Base-by-base conservation (phyloP, 768 basidiomycete genomes). In the Leccinum variicolor region DNA sequence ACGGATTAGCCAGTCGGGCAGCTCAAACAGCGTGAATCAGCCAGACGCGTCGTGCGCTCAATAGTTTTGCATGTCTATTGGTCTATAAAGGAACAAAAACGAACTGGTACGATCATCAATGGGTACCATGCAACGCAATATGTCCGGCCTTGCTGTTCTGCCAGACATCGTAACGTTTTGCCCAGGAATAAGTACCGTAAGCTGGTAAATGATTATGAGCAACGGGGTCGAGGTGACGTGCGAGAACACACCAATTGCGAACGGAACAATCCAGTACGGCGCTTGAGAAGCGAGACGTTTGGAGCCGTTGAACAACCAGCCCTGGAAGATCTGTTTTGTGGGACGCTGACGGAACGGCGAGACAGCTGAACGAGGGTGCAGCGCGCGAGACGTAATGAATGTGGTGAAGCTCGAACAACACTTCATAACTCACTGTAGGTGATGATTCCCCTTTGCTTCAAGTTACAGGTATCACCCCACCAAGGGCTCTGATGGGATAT, bases 231-330 rank as follows among this genome's bases (percentile, higher is more conserved):
- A 46, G 21, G 21, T 13, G 45, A 46, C 7, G 21, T 48, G 25
- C 17, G 17, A 26, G 17, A 33, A 82, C 90, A 68, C 52, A 95
- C 94, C 92, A 53, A 84, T 64, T 45, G 79, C 85, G 64, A 94
- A 81, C 17, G 94, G 94, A 59, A 92, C 71, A 53, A 83, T 77
- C 75, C 89, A 91, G 77, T 94, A 94, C 43, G 90, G 76, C 31
- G 84, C 77, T 69, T 94, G 89, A 56, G 79, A 78, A 41, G 85
- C 83, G 52, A 93, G 71, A 61, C 94, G 85, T 54, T 80, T 81
- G 79, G 86, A 90, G 36, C 92, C 94, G 74, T 93, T 93, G 82
- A 94, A 92, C 64, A 93, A 69, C 79, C 91, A 96, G 63, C 75
- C 83, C 55, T 80, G 79, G 68, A 94, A 70, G 66, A 86, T 82